Base-by-base conservation (phyloP, 2,329 filamentous ascomycete genomes). In the Neurospora sp. region DNA sequence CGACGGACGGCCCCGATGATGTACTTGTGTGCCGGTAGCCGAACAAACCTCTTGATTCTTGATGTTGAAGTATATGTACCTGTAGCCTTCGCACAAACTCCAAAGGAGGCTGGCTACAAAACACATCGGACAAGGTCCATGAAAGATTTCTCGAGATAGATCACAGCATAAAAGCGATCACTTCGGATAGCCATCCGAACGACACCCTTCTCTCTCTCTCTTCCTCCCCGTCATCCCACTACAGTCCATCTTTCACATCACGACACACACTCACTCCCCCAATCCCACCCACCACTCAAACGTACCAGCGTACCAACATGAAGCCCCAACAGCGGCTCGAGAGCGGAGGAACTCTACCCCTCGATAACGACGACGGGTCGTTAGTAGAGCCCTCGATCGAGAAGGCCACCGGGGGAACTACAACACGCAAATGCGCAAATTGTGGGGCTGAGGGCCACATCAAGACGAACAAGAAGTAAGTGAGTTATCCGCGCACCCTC, bases 401-500 rank as follows among this genome's bases (percentile, higher is more conserved):
- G 77, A 87, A 88, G 77, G 82, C 85, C 71, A 86, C 82, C 67
- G 89, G 90, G 71, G 89, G 90, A 72, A 96, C 92, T 70, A 90
- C 91, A 40, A 90, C 91, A 40, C 87, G 96, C 76, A 98, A 98
- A 83, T 99, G 96, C 82, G 96, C 96, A 74, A 98, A 97, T 80
- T 99, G 96, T 82, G 96, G 96, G 67, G 92, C 96, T 80, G 91
- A 97, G 69, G 96, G 96, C 39, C 96, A 99, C 78, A 99, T 99
- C 84, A 97, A 97, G 82, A 98, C 95, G 67, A 98, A 98, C 84
- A 97, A 97, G 83, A 98, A 97, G 93, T 96, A 87, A 82, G 85
- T 72, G 70, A 81, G n/a, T n/a, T 71, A 81, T 70, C 67, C 69
- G 66, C 69, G 66, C 70, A 74, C 77, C 77, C 75, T 74, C 72